phyloP scores from a whole-genome alignment of 2,329 filamentous ascomycete species.

The Geosmithia putterillii region DNA sequence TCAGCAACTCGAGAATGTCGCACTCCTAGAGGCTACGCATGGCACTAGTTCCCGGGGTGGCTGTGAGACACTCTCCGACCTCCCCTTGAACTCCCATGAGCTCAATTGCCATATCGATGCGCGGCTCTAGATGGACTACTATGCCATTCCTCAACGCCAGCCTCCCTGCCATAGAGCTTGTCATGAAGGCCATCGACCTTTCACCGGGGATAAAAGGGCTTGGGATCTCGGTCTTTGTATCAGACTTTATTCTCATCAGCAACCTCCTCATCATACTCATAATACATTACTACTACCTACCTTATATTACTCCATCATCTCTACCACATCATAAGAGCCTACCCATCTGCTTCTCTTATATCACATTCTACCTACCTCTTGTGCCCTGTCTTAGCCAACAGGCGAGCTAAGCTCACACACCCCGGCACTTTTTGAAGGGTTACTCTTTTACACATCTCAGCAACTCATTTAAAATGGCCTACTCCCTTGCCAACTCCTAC shows the following conservation, averaged over 20 bases:
- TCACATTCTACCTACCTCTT: not conserved
- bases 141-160: not conserved
- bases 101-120: not conserved
- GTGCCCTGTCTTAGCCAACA: not conserved
- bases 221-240: not conserved
- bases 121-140: not conserved
- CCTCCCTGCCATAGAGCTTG: not conserved
- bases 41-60: not conserved
- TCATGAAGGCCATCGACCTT: too few species aligned
- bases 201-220: not conserved
- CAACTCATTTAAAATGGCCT: constrained; percentile 17
- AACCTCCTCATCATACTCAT: not conserved
- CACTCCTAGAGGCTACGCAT: too few species aligned
- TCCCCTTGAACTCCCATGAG: not conserved
- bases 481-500: constrained; percentile 29
- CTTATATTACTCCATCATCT: not conserved
- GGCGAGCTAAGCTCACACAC: not conserved
- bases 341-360: not conserved
- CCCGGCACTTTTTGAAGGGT: not conserved
- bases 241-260: not conserved
- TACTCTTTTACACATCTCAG: too few species aligned
- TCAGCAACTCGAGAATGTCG: too few species aligned
- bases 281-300: not conserved
- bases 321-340: not conserved
- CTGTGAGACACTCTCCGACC: not conserved